Evolutionary conservation across 495 filamentous ascomycete species (phyloP), one percentile per base, ranked within the genome.

Genomic region (Neurospora pannonica): DNA sequence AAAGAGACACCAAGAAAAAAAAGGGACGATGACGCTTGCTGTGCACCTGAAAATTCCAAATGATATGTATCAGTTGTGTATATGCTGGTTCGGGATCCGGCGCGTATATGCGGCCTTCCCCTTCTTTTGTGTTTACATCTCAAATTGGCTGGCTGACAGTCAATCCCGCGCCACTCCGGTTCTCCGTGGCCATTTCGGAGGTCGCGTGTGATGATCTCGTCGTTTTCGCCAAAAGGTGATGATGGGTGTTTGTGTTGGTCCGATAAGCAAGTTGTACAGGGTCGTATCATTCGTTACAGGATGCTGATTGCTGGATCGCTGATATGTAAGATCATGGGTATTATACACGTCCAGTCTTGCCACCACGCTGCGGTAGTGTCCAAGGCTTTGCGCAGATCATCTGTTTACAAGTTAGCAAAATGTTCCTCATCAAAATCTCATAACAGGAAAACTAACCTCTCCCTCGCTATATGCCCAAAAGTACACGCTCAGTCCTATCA

Each of bases 391-490:
- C 81, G 79, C 85, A 87, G 71, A 87, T 82, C 74, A 87, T 85
- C 85, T 87, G 75, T 81, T 75, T 77, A 71, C 15, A 13, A 5
- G 48, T 71, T 5, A 76, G 31, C 17, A 6, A 34, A n/a, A 31
- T 34, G 5, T 21, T 9, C 11, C 0, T 13, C 10, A 19, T 9
- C 7, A 31, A n/a, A 21, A 36, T 71, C 73, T 34, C 36, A 48
- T 9, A 0, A 34, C 7, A 0, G 39, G 19, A 67, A 71, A 70
- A 70, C 11, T 60, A 1, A 71, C 94, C 92, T 99, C 97, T 81
- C 97, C 97, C 84, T 98, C 96, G 76, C 90, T 94, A 78, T 95
- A 98, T 0, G 93, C 97, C 94, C 96, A 98, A 78, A 98, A 98
- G 80, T 97, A 99, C 5, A 94, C 92, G 4, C 80, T 89, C 80